phyloP scores from a whole-genome alignment of 2,329 filamentous ascomycete species.

The Arthrocladium fulminans region DNA sequence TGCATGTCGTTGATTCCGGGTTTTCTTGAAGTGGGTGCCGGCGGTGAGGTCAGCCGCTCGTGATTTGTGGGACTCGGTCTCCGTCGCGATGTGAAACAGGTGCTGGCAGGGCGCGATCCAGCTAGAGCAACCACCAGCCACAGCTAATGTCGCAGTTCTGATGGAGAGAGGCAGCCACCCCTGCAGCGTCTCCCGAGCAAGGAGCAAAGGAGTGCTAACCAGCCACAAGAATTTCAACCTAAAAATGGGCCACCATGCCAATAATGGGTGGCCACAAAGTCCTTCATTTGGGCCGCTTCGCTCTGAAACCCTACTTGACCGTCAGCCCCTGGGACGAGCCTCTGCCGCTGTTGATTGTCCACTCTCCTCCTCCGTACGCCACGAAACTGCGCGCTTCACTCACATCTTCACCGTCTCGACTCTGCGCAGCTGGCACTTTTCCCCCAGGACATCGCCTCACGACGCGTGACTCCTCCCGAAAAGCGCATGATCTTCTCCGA shows the following conservation, averaged over 20 bases:
- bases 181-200: too few species aligned
- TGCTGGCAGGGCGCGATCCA: neutral
- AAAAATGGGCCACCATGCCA: neutral
- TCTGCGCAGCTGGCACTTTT: neutral
- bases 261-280: neutral
- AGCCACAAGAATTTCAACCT: neutral
- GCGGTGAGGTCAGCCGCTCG: neutral
- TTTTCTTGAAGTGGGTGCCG: constrained; percentile 1
- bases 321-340: neutral
- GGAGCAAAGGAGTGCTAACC: too few species aligned
- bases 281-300: neutral
- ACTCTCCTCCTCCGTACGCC: neutral
- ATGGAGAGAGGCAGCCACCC: too few species aligned
- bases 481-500: neutral
- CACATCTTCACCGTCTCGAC: neutral
- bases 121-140: constrained; percentile 2
- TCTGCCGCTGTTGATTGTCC: neutral
- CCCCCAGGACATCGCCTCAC: neutral
- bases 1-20: neutral
- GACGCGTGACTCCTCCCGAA: neutral
- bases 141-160: neutral
- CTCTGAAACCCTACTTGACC: neutral
- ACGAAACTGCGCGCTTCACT: neutral
- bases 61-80: neutral
- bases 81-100: neutral